These are phyloP conservation scores for Dinochytrium kinnereticum DNA, from an alignment of 371 early-diverging fungal genomes.

Conservation along the genomic window DNA sequence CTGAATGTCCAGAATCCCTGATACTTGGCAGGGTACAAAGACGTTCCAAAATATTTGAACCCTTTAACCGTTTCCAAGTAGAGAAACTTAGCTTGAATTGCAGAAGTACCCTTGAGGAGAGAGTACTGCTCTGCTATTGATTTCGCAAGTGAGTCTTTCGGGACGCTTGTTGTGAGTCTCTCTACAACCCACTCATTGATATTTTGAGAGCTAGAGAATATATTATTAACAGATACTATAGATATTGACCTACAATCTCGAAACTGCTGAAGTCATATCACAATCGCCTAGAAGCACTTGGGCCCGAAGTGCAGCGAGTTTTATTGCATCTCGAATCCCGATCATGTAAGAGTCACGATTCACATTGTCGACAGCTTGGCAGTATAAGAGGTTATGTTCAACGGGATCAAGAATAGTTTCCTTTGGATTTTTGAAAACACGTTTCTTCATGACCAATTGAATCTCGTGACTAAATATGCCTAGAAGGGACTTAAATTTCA, in stretches of 20 bases:
- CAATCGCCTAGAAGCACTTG: slow-evolving; percentile 49
- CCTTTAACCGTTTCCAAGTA: slow-evolving; percentile 44
- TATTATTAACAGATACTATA: neutral
- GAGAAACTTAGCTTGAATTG: slow-evolving; percentile 40
- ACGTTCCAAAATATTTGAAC: slow-evolving; percentile 46
- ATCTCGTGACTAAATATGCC: slow-evolving; percentile 30
- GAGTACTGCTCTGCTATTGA: slow-evolving; percentile 46
- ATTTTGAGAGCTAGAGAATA: slow-evolving; percentile 28
- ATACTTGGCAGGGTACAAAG: slow-evolving; percentile 48
- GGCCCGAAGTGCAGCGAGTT: slow-evolving; percentile 48
- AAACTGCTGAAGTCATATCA: slow-evolving; percentile 23
- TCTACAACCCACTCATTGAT: slow-evolving; percentile 45
- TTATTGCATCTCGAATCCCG: slow-evolving; percentile 45
- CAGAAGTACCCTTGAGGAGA: slow-evolving; percentile 34
- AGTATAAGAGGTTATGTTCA: slow-evolving; percentile 49
- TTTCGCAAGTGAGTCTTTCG: slow-evolving; percentile 41
- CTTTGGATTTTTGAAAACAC: slow-evolving; percentile 46
- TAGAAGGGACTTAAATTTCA: too few species aligned
- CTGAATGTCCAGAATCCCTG: slow-evolving; percentile 48
- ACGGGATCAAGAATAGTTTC: slow-evolving; percentile 45
- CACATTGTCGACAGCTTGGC: slow-evolving; percentile 49
- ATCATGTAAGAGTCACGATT: slow-evolving; percentile 43
- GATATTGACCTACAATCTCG: slow-evolving; percentile 33
- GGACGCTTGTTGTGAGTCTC: slow-evolving; percentile 36
- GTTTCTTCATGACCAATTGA: slow-evolving; percentile 46